These are phyloP conservation scores for Tylopilus sp. DNA, from an alignment of 768 basidiomycete species.

Conservation along the genomic window DNA sequence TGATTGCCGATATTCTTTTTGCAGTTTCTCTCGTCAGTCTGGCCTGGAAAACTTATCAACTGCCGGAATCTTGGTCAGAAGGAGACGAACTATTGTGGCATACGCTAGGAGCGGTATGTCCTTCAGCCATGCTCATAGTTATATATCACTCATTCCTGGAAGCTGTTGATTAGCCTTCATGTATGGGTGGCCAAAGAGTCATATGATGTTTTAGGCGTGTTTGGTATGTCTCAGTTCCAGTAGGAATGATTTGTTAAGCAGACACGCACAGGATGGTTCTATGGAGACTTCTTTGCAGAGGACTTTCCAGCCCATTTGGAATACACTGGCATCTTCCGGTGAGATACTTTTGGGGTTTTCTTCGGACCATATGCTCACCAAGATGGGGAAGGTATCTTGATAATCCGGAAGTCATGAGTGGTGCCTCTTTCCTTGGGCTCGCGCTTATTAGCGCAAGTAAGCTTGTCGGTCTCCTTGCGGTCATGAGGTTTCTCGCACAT, in stretches of 20 bases:
- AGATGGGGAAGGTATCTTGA: slow-evolving; percentile 66
- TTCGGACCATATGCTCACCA: not conserved
- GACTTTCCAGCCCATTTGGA: slow-evolving; percentile 87
- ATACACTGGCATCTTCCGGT: slow-evolving; percentile 97
- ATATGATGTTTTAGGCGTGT: slow-evolving; percentile 89
- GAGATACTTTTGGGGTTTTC: slow-evolving; percentile 12
- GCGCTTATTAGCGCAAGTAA: slow-evolving; percentile 90
- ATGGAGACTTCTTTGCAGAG: slow-evolving; percentile 95
- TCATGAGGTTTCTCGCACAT: slow-evolving; percentile 82
- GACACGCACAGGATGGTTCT: slow-evolving; percentile 81
- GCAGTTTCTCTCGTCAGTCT: slow-evolving; percentile 82
- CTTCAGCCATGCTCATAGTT: not conserved
- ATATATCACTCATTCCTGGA: slow-evolving; percentile 9
- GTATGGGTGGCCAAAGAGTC: slow-evolving; percentile 89
- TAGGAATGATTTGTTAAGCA: not conserved
- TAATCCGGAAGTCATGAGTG: slow-evolving; percentile 95
- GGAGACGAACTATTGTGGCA: slow-evolving; percentile 86
- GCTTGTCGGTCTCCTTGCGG: slow-evolving; percentile 81
- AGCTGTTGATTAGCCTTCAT: slow-evolving; percentile 85
- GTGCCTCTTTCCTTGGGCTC: slow-evolving; percentile 92
- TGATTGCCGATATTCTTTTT: not conserved
- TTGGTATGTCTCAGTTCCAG: slow-evolving; percentile 48
- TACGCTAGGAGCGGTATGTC: slow-evolving; percentile 78
- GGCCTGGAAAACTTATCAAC: slow-evolving; percentile 85
- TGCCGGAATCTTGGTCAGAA: slow-evolving; percentile 82